These are phyloP conservation scores for Coemansia sp. DNA, from an alignment of 192 early-diverging fungal genomes.

Conservation along the genomic window DNA sequence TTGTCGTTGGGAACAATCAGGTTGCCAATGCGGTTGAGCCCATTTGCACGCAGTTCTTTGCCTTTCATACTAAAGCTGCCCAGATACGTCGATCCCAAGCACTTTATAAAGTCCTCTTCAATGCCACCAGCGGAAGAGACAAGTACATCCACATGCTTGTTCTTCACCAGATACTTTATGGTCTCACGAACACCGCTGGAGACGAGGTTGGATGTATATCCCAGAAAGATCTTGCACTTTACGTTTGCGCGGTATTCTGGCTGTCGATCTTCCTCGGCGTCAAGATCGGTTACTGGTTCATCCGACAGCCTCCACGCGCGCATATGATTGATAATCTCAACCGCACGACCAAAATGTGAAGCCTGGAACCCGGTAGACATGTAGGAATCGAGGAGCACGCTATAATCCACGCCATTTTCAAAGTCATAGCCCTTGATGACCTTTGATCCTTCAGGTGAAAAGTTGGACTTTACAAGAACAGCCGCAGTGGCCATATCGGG, in stretches of 20 bases:
- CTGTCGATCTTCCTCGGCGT: conserved; percentile 65
- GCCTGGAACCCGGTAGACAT: conserved; percentile 92
- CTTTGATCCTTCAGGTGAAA: conserved; percentile 64
- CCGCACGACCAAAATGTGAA: conserved; percentile 80
- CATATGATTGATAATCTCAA: conserved; percentile 93
- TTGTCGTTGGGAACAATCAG: conserved; percentile 98
- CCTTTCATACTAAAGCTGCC: conserved; percentile 80
- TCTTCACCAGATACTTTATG: conserved; percentile 87
- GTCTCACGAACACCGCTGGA: conserved; percentile 92
- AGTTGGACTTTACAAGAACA: conserved; percentile 69
- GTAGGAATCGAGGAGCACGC: conserved; percentile 70
- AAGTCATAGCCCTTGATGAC: conserved; percentile 90
- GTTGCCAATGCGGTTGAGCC: conserved; percentile 96
- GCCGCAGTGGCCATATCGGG: conserved; percentile 56
- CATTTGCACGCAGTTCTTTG: conserved; percentile 76
- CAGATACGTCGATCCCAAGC: conserved; percentile 84
- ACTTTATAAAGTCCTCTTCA: conserved; percentile 99
- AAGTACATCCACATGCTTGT: conserved; percentile 84
- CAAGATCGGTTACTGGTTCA: conserved; percentile 65
- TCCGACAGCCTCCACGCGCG: conserved; percentile 82
- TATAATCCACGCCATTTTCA: conserved; percentile 79
- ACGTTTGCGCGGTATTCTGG: conserved; percentile 61
- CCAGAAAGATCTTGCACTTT: conserved; percentile 97
- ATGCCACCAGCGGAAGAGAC: conserved; percentile 94
- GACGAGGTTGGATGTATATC: conserved; percentile 97